phyloP scores from a whole-genome alignment of 2,329 filamentous ascomycete genomes.

The Pestalotiopsis sp. region DNA sequence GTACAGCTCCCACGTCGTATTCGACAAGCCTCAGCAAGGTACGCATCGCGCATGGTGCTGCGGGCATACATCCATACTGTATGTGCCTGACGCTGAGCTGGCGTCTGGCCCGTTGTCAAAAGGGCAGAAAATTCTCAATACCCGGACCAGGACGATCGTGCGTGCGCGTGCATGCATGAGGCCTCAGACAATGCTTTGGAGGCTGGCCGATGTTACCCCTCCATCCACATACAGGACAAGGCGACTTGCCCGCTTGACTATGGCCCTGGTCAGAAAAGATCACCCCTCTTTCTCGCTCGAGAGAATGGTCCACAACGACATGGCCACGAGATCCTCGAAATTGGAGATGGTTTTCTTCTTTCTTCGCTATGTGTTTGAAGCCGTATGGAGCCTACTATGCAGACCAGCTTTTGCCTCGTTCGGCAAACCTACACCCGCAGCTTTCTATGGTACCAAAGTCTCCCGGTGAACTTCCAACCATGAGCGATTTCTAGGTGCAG shows the following conservation, averaged over 20 bases:
- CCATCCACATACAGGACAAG: background rate
- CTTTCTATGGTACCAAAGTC: background rate
- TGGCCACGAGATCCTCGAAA: conserved; percentile 8
- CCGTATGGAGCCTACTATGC: background rate
- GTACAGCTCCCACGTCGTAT: background rate
- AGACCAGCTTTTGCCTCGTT: background rate
- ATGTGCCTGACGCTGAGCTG: background rate
- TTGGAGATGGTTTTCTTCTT: conserved; percentile 1
- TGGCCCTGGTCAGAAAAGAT: background rate
- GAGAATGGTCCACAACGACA: conserved; percentile 2
- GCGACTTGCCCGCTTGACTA: background rate
- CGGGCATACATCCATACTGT: background rate
- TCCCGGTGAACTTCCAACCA: background rate
- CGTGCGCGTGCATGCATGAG: background rate
- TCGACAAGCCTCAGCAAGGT: background rate
- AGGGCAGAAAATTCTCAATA: background rate
- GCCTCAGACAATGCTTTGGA: background rate
- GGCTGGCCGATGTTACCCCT: conserved; percentile 12
- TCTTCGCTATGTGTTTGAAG: background rate
- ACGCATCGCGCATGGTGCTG: background rate
- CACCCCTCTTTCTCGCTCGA: background rate
- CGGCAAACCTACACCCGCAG: background rate
- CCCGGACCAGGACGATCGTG: background rate
- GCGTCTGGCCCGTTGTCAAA: background rate
- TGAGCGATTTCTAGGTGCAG: background rate